Base-by-base conservation (phyloP, 1,284 basidiomycete genomes). In the Ganoderma leucocontextum region DNA sequence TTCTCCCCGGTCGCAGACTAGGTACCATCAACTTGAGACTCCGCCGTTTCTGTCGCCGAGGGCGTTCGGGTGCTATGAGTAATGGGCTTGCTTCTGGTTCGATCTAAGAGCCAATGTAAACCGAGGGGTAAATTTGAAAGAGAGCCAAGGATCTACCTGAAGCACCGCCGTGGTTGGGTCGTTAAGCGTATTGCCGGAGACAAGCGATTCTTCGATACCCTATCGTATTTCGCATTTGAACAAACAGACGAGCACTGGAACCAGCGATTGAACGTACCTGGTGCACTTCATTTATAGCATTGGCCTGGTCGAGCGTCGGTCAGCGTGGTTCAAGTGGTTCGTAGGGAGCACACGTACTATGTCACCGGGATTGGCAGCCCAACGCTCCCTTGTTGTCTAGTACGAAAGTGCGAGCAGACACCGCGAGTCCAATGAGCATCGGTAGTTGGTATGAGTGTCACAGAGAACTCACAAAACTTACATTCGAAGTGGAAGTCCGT, bases 141-240 rank as follows among this genome's bases (percentile, higher is more conserved):
- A 9, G 13, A 12, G 3, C 13, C 25, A 6, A 25, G 29, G n/a
- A 55, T 63, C 38, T 17, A 69, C 70, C 60, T 67, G 55, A n/a
- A 10, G 9, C 2, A 38, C 15, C 1, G 61, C 35, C 6, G 41
- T 59, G 2, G 52, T 29, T 4, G 60, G 63, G 2, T 60, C 62
- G 5, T 64, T 25, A 2, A 67, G 67, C 10, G 69, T 13, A 7
- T 63, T 47, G 17, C 60, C 67, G 1, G 55, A 53, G 4, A 69
- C 49, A 2, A 67, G 65, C 60, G 61, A 67, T 33, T 61, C 19
- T 38, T 71, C 65, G 38, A 67, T 65, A 5, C 57, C 44, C 70
- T 69, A 22, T 19, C 19, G 15, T 41, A 38, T 19, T 10, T 2
- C 0, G 10, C 9, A 25, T 47, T 35, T 17, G n/a, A 4, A 9